Percentiles rank a stretch among this genome's conserved stretches.
phyloP scores from a whole-genome alignment of 2,329 filamentous ascomycete species.

The Gaeumannomyces sp. region DNA sequence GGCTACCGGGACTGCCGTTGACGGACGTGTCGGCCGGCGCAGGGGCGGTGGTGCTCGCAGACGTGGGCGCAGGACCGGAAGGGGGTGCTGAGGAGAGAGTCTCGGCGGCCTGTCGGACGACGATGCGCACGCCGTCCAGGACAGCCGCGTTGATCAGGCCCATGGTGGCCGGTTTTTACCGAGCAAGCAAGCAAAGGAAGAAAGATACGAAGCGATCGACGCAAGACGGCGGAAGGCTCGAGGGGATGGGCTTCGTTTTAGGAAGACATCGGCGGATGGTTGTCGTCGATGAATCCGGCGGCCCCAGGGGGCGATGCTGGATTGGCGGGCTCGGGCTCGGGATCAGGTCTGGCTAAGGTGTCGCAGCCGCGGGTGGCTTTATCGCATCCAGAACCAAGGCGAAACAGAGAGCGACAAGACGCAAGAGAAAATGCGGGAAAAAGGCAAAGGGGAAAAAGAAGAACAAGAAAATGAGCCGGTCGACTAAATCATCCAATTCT shows the following conservation, averaged over 20 bases:
- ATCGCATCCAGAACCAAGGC: background rate
- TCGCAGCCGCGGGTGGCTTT: background rate
- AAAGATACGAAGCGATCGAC: background rate
- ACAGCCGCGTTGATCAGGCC: constrained; percentile 20
- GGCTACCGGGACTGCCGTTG: constrained; percentile 5
- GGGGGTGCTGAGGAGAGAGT: constrained; percentile 7
- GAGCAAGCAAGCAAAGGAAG: background rate
- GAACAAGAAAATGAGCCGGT: background rate
- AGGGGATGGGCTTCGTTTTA: constrained; percentile 1
- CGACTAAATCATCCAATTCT: background rate
- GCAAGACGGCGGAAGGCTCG: constrained; percentile 1
- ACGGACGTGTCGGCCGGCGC: constrained; percentile 13
- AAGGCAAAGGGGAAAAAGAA: background rate
- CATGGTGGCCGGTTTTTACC: constrained; percentile 18
- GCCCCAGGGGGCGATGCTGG: background rate
- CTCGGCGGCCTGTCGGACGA: constrained; percentile 20
- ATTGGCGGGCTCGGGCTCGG: background rate
- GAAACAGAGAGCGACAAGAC: background rate
- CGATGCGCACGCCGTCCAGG: constrained; percentile 19
- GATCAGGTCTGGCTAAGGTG: background rate
- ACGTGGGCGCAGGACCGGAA: constrained; percentile 5
- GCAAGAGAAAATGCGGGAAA: background rate
- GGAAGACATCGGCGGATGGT: constrained; percentile 4
- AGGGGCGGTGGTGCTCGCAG: constrained; percentile 11
- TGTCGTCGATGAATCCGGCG: constrained; percentile 4